Percentiles rank a stretch among this genome's conserved stretches.
These are phyloP conservation scores for Capronia epimyces DNA, from an alignment of 2,329 filamentous ascomycete species.

Conservation along the genomic window DNA sequence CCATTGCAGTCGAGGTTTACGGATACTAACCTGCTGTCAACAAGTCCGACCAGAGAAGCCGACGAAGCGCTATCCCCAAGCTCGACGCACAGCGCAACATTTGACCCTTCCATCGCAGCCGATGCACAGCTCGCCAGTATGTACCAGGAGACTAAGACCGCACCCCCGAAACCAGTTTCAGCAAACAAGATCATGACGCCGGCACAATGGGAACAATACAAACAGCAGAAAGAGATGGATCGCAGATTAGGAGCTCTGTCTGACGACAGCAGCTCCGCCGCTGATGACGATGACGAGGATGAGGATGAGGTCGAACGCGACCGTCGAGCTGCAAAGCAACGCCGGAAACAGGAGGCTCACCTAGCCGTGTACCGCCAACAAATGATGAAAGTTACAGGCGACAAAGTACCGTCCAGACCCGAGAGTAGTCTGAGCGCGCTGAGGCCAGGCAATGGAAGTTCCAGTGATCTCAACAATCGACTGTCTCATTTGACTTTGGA, in stretches of 20 bases:
- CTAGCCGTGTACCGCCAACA: slow-evolving; percentile 85
- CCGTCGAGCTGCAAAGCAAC: slow-evolving; percentile 66
- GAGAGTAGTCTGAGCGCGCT: slow-evolving; percentile 14
- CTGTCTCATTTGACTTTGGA: slow-evolving; percentile 34
- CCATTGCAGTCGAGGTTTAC: slow-evolving; percentile 5
- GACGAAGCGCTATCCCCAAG: slow-evolving; percentile 10
- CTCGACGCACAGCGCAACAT: slow-evolving; percentile 23
- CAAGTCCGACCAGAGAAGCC: slow-evolving; percentile 5
- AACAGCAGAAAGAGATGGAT: slow-evolving; percentile 63
- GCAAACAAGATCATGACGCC: slow-evolving; percentile 81
- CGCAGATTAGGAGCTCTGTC: slow-evolving; percentile 47
- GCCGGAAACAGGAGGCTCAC: slow-evolving; percentile 83
- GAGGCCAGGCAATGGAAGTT: slow-evolving; percentile 10
- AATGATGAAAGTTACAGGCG: slow-evolving; percentile 94
- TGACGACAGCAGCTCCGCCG: slow-evolving; percentile 50
- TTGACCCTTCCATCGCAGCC: slow-evolving; percentile 38
- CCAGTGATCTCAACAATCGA: slow-evolving; percentile 32
- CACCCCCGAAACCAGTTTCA: slow-evolving; percentile 27
- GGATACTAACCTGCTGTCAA: slow-evolving; percentile 13
- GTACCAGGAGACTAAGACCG: slow-evolving; percentile 38
- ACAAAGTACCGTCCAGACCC: slow-evolving; percentile 55
- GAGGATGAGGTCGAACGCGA: slow-evolving; percentile 75
- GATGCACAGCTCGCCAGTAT: slow-evolving; percentile 44
- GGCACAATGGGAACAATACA: slow-evolving; percentile 76
- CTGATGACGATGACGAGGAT: slow-evolving; percentile 63